phyloP scores from a whole-genome alignment of 225 moss, liverwort and hornwort species.

The Pleurozium schreberi region DNA sequence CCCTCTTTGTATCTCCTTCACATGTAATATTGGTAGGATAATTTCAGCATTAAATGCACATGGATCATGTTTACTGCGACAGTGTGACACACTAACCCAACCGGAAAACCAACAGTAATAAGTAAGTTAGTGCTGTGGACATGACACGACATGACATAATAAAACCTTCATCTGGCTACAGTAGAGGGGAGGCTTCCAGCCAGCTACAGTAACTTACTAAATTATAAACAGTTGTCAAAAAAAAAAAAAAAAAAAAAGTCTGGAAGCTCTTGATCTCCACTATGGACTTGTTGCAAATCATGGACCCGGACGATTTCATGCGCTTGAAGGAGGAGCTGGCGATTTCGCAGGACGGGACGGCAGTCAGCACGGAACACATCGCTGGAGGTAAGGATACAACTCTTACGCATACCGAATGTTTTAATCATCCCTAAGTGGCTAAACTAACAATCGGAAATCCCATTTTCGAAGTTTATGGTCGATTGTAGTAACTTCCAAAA shows the following conservation, averaged over 20 bases:
- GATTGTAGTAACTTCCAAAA: neutral
- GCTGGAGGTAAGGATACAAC: constrained; percentile 6
- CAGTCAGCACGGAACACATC: constrained; percentile 30
- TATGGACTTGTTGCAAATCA: constrained; percentile 67
- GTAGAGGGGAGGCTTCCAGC: neutral
- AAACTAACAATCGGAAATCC: neutral
- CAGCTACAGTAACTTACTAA: neutral
- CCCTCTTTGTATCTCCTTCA: neutral
- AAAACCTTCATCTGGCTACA: neutral
- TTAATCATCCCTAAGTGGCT: neutral
- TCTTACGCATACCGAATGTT: neutral
- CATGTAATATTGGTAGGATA: neutral
- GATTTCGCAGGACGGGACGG: constrained; percentile 31
- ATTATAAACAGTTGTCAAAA: neutral
- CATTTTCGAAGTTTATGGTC: neutral
- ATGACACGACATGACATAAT: neutral
- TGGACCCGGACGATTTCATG: constrained; percentile 91
- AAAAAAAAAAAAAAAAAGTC: no score
- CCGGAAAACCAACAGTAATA: neutral
- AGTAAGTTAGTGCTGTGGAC: neutral
- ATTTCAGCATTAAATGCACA: neutral
- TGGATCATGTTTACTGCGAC: neutral
- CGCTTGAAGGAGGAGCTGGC: constrained; percentile 63
- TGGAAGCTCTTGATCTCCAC: constrained; percentile 68
- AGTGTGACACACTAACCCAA: neutral